Evolutionary conservation across 176 grass and related monocot species (phyloP).

Genomic region (Oryza nivara): DNA sequence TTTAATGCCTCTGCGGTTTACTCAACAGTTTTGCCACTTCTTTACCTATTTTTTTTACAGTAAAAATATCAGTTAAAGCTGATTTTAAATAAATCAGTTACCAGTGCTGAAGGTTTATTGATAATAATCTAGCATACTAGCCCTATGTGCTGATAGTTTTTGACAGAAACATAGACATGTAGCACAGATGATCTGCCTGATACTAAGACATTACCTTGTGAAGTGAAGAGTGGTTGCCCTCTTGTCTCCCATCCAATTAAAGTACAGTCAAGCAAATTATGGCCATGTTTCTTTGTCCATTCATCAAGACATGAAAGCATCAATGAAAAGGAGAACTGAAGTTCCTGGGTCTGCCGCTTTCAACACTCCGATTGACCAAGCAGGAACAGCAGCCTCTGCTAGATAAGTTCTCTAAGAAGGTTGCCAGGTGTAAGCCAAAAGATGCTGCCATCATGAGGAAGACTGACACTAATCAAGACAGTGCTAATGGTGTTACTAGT

Average conservation of each 20-base stretch:
- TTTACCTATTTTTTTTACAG: neutral
- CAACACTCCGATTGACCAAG: no score
- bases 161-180: slow-evolving; percentile 1
- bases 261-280: slow-evolving; percentile 25
- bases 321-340: slow-evolving; percentile 33
- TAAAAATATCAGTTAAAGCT: neutral
- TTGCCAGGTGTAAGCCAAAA: no score
- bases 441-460: no score
- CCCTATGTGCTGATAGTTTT: slow-evolving; percentile 6
- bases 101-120: slow-evolving; percentile 7
- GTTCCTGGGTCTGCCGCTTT: neutral
- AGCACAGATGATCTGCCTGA: slow-evolving; percentile 15
- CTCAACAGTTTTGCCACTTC: neutral
- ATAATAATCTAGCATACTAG: slow-evolving; percentile 4
- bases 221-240: slow-evolving; percentile 22
- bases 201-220: slow-evolving; percentile 3
- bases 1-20: neutral
- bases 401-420: no score
- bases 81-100: neutral
- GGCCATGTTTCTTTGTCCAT: slow-evolving; percentile 4
- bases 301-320: slow-evolving; percentile 38
- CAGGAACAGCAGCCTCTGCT: no score
- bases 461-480: no score
- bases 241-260: slow-evolving; percentile 27
- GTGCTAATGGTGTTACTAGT: no score